Evolutionary conservation across 2,329 filamentous ascomycete species (phyloP).

Genomic region (Macrophomina phaseolina): DNA sequence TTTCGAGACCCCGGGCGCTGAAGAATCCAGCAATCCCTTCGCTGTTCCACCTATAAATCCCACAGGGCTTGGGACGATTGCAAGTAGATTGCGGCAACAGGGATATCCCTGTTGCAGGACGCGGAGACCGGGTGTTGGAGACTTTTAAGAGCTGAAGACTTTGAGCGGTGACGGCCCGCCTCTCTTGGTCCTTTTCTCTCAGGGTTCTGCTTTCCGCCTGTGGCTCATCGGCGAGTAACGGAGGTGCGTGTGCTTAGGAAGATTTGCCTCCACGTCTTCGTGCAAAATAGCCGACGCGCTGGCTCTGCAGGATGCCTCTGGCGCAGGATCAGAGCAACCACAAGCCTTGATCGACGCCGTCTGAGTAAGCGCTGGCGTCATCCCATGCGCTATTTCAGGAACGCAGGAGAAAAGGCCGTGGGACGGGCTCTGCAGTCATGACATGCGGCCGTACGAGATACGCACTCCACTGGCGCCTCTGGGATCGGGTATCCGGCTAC

Average conservation of each 20-base stretch:
- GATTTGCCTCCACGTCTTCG: background rate
- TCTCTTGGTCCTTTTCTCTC: background rate
- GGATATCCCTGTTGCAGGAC: slow-evolving; percentile 13
- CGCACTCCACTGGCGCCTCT: background rate
- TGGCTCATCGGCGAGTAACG: background rate
- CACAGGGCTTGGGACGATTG: slow-evolving; percentile 9
- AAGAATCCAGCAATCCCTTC: background rate
- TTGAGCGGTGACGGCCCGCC: slow-evolving; percentile 5
- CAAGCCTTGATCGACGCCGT: background rate
- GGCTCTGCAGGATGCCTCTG: background rate
- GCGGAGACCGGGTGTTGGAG: background rate
- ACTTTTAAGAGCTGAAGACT: slow-evolving; percentile 1
- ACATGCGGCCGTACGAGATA: background rate
- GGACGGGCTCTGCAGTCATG: background rate
- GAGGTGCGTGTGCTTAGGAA: background rate
- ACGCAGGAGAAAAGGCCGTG: background rate
- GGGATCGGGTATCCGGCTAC: background rate
- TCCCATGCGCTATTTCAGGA: slow-evolving; percentile 2
- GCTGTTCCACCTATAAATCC: slow-evolving; percentile 18
- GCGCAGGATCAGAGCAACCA: background rate
- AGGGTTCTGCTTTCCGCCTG: background rate
- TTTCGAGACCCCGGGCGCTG: background rate
- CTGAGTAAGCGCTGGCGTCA: slow-evolving; percentile 10
- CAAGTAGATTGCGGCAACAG: slow-evolving; percentile 13
- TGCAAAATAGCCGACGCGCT: background rate